Conservation (phyloP, 2,329 filamentous ascomycete species). For the Exophiala sp. region DNA sequence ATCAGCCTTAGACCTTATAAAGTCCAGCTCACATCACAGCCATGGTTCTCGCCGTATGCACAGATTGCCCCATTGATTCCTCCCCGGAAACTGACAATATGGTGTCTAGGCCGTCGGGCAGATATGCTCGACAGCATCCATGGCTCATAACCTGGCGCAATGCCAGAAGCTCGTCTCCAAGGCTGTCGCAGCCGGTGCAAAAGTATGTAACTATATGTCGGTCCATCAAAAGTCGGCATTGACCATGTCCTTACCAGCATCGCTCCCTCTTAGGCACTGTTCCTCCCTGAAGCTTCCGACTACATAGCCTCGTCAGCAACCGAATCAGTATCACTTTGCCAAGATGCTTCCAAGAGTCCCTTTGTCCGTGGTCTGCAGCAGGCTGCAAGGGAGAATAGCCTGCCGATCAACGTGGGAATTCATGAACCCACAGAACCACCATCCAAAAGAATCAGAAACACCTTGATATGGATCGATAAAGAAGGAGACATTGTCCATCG, state of each 20-base stretch:
- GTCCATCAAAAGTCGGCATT: constrained; percentile 6
- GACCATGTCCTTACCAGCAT: constrained; percentile 14
- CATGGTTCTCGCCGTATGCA: constrained; percentile 28
- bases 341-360: constrained; percentile 60
- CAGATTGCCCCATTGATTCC: background rate
- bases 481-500: constrained; percentile 55
- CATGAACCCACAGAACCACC: constrained; percentile 64
- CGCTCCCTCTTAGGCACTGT: constrained; percentile 59
- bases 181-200: constrained; percentile 72
- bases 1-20: background rate
- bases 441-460: constrained; percentile 58
- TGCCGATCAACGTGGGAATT: constrained; percentile 82
- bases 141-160: constrained; percentile 74
- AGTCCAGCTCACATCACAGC: background rate
- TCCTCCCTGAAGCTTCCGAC: constrained; percentile 88
- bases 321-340: constrained; percentile 68
- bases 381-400: constrained; percentile 59
- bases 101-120: constrained; percentile 73
- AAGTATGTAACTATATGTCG: constrained; percentile 49
- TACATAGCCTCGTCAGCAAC: constrained; percentile 71
- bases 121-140: constrained; percentile 77
- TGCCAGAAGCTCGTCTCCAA: constrained; percentile 69
- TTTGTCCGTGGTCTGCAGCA: constrained; percentile 74
- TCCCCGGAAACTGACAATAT: constrained; percentile 4
- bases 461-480: constrained; percentile 63